Base-by-base conservation (phyloP, 805 yeast genomes). In the Wilhelminamyces savonicus region DNA sequence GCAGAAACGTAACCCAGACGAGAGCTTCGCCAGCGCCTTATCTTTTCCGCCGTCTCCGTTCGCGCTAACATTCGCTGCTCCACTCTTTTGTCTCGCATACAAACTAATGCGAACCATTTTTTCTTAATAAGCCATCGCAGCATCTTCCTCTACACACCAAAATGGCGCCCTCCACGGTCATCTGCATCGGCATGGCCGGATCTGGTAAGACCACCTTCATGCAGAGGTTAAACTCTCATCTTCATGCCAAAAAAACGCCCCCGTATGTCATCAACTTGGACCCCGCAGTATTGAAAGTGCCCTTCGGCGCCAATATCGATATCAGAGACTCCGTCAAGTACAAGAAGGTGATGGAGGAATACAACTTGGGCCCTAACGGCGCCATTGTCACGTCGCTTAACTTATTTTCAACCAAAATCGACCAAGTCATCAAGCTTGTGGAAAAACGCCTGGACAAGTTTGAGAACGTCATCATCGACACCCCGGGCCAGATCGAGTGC, bases 401-500 rank as follows among this genome's bases (percentile, higher is more conserved):
- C 52, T 63, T 92, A 29, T 92, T 92, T 51, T 68, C 96, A 28
- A 92, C 99, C 10, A 92, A 92, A 58, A 86, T 92, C 34, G 99
- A 92, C 54, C 98, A 92, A 60, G 97, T 92, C 4, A 78, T 92
- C 28, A 71, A 74, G 22, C 64, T 92, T 22, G 82, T 90, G 13
- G 95, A 87, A 48, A 86, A 87, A 50, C 75, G 90, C 43, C 62
- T 78, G 1, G 70, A 65, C 14, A 40, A 42, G n/a, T 54, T 56
- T 41, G 56, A 75, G 13, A 81, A 87, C 53, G 83, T 88, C 40
- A 79, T 92, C 21, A 75, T 90, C 29, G 99, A 92, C 59, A 92
- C 99, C 1, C 99, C 99, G 0, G 99, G 99, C 9, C 99, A 92
- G 59, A 92, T 92, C 39, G 99, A 92, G 58, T 88, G 97, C 62